Evolutionary conservation across 176 grass and related monocot species (phyloP).

Genomic region (Carex pumila): DNA sequence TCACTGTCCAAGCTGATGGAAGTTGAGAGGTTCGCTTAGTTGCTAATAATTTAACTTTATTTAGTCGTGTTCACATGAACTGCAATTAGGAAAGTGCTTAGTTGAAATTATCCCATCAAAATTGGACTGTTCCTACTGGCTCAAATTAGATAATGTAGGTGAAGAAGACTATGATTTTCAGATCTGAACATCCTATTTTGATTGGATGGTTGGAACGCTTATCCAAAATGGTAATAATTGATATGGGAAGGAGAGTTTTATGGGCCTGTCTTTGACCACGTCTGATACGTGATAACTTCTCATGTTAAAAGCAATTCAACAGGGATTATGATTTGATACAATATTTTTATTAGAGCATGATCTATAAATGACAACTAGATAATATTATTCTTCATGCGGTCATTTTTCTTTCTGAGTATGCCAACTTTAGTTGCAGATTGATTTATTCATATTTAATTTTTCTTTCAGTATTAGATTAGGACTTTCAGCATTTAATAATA

Average conservation of each 20-base stretch:
- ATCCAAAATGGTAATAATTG: not conserved
- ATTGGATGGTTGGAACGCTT: not conserved
- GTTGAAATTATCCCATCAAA: not conserved
- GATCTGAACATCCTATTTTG: not conserved
- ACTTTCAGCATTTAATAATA: constrained; percentile 1
- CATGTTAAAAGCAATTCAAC: not conserved
- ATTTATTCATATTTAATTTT: not conserved
- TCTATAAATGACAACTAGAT: not conserved
- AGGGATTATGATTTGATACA: not conserved
- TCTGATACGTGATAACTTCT: not conserved
- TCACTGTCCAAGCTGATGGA: constrained; percentile 63
- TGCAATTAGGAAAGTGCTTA: constrained; percentile 2
- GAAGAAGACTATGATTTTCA: not conserved
- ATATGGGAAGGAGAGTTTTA: not conserved
- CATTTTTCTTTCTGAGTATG: not conserved
- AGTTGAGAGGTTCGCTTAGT: constrained; percentile 34
- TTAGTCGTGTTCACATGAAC: not conserved
- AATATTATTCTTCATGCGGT: not conserved
- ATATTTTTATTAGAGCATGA: not conserved
- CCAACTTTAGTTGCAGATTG: constrained; percentile 3
- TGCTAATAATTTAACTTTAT: not conserved
- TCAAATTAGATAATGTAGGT: constrained; percentile 20
- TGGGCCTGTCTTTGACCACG: not conserved
- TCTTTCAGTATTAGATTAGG: constrained; percentile 4
- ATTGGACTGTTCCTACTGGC: not conserved